Evolutionary conservation across 1,139 yeast genomes (phyloP).

Genomic region (Pichia cactophila): DNA sequence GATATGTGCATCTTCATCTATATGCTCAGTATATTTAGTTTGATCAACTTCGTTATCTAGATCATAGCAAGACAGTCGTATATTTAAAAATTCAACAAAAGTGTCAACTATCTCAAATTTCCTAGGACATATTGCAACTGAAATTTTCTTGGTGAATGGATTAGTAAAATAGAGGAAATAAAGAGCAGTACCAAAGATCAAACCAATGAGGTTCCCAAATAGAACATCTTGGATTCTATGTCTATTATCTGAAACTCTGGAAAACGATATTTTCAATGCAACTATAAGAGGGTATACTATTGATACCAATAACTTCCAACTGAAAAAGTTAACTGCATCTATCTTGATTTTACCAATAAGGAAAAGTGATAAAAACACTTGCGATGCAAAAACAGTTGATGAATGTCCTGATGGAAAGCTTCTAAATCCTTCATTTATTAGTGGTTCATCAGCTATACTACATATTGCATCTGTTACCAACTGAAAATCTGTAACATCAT

Average conservation of each 20-base stretch:
- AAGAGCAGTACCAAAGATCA: slow-evolving; percentile 29
- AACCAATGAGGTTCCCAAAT: slow-evolving; percentile 37
- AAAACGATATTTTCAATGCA: slow-evolving; percentile 35
- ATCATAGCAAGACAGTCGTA: neutral
- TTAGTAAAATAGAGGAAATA: slow-evolving; percentile 40
- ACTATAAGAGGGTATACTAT: slow-evolving; percentile 33
- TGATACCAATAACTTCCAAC: slow-evolving; percentile 30
- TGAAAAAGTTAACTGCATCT: slow-evolving; percentile 31
- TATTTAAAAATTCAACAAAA: neutral
- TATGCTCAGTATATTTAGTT: neutral
- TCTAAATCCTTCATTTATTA: slow-evolving; percentile 41
- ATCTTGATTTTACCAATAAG: slow-evolving; percentile 34
- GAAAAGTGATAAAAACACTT: slow-evolving; percentile 34
- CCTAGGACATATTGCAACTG: slow-evolving; percentile 39
- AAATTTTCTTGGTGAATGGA: slow-evolving; percentile 31
- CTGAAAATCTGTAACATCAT: slow-evolving; percentile 5
- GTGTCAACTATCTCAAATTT: slow-evolving; percentile 23
- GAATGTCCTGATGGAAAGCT: slow-evolving; percentile 49
- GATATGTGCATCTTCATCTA: neutral
- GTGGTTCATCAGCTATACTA: slow-evolving; percentile 24
- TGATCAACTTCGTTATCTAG: neutral
- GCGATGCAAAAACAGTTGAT: slow-evolving; percentile 40
- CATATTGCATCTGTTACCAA: slow-evolving; percentile 35
- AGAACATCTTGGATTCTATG: slow-evolving; percentile 40
- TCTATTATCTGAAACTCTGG: slow-evolving; percentile 43